Percentiles rank a stretch among this genome's conserved stretches.
Evolutionary conservation across 768 basidiomycete species (phyloP).

Genomic region (Pisolithus tinctorius): DNA sequence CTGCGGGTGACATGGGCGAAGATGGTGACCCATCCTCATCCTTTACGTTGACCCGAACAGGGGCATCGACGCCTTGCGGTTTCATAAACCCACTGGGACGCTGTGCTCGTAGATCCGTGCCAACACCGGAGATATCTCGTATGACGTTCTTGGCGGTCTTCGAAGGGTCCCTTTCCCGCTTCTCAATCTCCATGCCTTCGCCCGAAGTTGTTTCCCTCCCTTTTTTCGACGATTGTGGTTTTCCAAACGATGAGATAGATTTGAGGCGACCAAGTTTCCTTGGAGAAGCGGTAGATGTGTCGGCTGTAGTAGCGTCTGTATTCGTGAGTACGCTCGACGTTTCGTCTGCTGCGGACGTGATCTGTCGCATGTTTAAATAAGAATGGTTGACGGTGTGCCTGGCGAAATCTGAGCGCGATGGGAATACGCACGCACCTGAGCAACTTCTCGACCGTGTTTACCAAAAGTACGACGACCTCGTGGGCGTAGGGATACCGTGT

Average conservation of each 20-base stretch:
- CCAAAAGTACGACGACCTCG: conserved; percentile 49
- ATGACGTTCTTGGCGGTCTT: conserved; percentile 41
- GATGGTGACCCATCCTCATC: background rate
- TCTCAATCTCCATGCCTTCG: background rate
- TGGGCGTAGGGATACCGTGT: conserved; percentile 19
- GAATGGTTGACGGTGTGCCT: no score
- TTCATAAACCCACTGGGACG: conserved; percentile 14
- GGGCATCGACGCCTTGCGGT: conserved; percentile 16
- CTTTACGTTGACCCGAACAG: conserved; percentile 8
- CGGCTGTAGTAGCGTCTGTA: background rate
- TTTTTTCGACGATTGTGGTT: conserved; percentile 2
- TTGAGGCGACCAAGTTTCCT: conserved; percentile 6
- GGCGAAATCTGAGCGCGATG: conserved; percentile 8
- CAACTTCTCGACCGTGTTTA: conserved; percentile 43
- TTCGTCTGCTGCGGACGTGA: no score
- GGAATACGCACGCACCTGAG: conserved; percentile 18
- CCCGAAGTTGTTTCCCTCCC: conserved; percentile 4
- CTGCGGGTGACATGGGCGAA: background rate
- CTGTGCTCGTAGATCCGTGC: conserved; percentile 38
- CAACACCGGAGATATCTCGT: conserved; percentile 42
- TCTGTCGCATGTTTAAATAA: no score
- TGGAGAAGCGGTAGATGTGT: background rate
- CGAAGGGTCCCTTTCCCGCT: conserved; percentile 13
- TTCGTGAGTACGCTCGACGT: no score
- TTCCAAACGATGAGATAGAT: conserved; percentile 18